Evolutionary conservation across 352 stramenopile species (phyloP), one percentile per base, ranked within the genome.

Genomic region (Globisporangium alternatum): DNA sequence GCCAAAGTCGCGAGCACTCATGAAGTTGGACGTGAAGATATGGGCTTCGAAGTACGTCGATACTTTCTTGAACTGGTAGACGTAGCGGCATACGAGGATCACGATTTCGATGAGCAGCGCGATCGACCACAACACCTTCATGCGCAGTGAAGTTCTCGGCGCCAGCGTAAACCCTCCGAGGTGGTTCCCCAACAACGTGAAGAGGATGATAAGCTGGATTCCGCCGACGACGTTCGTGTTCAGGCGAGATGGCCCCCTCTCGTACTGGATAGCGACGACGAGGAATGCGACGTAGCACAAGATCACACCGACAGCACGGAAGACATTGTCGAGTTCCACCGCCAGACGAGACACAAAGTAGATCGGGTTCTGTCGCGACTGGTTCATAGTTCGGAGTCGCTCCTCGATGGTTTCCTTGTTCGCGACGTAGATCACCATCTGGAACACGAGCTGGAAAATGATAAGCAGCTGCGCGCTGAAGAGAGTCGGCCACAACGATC

Each of bases 381-480:
- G 65, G 7, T 89, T 68, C 47, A 89, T 79, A 0, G 77, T 91
- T 25, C 70, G 67, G 22, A 91, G 71, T 0, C 82, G 79, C 56
- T 93, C 79, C 21, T 91, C 71, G 43, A 89, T 90, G 1, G 73
- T 82, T 22, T 90, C 71, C 17, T 77, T 86, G 43, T 90, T 93
- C 0, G 77, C 70, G 15, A 91, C 80, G 48, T 96, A 96, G 6
- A 96, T 86, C 53, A 94, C 84, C 25, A 96, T 75, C 68, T 96
- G 87, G 47, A 93, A 91, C 10, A 96, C 82, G 13, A 96, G 55
- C 64, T 94, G 83, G 19, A 90, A 77, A 33, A 96, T 94, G 53
- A 96, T 91, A 9, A 93, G 58, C 30, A 96, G 74, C 56, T 96
- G 87, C 0, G 87, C 84, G 31, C 73, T 91, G 64, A 94, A 96